Conservation (phyloP, 805 yeast species). For the Metschnikowia aberdeeniae region DNA sequence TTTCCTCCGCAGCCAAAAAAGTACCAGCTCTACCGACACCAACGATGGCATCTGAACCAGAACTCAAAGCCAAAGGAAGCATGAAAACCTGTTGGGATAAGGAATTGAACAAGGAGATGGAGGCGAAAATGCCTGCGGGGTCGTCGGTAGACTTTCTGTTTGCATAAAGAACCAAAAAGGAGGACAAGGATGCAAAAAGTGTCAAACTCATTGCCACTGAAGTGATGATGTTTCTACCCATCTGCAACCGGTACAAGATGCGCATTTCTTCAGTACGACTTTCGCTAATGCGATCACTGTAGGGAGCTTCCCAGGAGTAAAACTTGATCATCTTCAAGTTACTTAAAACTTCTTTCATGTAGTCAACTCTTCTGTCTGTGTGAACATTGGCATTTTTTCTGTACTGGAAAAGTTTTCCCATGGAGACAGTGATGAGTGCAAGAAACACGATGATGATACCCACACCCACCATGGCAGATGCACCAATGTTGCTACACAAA, state of each 20-base stretch:
- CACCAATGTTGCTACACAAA: conserved; percentile 66
- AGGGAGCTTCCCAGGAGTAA: conserved; percentile 90
- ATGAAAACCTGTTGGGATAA: conserved; percentile 60
- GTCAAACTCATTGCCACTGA: conserved; percentile 69
- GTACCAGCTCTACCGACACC: conserved; percentile 57
- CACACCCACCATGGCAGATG: conserved; percentile 66
- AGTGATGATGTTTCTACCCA: conserved; percentile 51
- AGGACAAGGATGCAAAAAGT: conserved; percentile 63
- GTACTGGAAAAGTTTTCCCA: conserved; percentile 49
- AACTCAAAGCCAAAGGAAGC: conserved; percentile 66
- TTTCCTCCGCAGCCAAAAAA: conserved; percentile 45
- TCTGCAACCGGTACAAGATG: conserved; percentile 58
- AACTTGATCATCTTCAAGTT: conserved; percentile 79
- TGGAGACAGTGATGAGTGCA: conserved; percentile 37
- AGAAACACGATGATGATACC: conserved; percentile 53
- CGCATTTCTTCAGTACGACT: conserved; percentile 61
- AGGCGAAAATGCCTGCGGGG: conserved; percentile 66
- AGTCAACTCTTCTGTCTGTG: conserved; percentile 75
- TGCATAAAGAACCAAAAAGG: conserved; percentile 38
- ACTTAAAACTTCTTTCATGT: conserved; percentile 73
- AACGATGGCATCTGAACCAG: conserved; percentile 63
- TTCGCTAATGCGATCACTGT: conserved; percentile 49
- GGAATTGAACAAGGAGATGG: conserved; percentile 62
- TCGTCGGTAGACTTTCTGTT: conserved; percentile 25
- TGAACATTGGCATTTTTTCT: conserved; percentile 55